Evolutionary conservation across 2,329 filamentous ascomycete genomes (phyloP).

Genomic region (Hymenoscyphus albidus): DNA sequence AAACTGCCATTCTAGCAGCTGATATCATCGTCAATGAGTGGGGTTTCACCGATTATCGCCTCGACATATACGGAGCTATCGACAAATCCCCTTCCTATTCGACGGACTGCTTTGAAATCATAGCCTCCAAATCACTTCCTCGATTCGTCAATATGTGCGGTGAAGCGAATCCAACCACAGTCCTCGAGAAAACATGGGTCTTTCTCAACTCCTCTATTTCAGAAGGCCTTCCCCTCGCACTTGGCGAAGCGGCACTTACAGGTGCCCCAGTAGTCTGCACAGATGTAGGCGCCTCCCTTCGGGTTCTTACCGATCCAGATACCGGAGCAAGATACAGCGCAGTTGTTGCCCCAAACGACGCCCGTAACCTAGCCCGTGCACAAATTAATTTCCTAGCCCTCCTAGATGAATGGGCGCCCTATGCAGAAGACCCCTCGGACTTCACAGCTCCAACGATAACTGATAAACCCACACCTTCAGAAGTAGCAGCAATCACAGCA

Average conservation of each 20-base stretch:
- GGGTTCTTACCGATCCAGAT: slow-evolving; percentile 52
- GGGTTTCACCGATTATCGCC: slow-evolving; percentile 61
- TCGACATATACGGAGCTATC: slow-evolving; percentile 60
- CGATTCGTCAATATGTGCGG: slow-evolving; percentile 35
- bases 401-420: slow-evolving; percentile 57
- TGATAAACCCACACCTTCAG: slow-evolving; percentile 45
- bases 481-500: slow-evolving; percentile 48
- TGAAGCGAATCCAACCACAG: slow-evolving; percentile 22
- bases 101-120: slow-evolving; percentile 49
- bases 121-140: slow-evolving; percentile 32
- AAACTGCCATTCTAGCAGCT: slow-evolving; percentile 58
- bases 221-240: slow-evolving; percentile 52
- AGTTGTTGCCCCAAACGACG: slow-evolving; percentile 62
- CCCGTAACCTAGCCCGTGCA: slow-evolving; percentile 54
- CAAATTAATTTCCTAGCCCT: slow-evolving; percentile 60
- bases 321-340: slow-evolving; percentile 51
- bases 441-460: slow-evolving; percentile 10
- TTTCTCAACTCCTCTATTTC: slow-evolving; percentile 55
- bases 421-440: slow-evolving; percentile 41
- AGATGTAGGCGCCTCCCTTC: slow-evolving; percentile 52
- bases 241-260: slow-evolving; percentile 54
- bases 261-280: slow-evolving; percentile 54
- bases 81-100: slow-evolving; percentile 60
- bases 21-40: slow-evolving; percentile 63
- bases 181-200: slow-evolving; percentile 42